Evolutionary conservation across 31 red algal species (phyloP).

Genomic region (Pterothamnion heteromorphum): DNA sequence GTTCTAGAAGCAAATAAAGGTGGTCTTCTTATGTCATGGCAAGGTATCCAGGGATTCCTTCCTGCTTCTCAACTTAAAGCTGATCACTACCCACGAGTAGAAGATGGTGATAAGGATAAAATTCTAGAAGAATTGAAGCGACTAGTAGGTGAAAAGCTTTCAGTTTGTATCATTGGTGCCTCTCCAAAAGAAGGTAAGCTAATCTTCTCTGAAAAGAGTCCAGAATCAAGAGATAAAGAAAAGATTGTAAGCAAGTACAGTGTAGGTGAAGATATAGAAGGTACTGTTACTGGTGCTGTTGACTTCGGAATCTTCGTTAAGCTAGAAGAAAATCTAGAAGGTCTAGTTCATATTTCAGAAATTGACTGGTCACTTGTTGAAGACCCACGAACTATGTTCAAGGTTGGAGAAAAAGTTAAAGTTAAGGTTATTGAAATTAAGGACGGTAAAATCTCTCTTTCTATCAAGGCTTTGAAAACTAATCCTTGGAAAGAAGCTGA

Average conservation of each 20-base stretch:
- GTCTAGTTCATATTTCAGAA: conserved; percentile 4
- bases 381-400: not conserved
- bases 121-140: not conserved
- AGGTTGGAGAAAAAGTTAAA: not conserved
- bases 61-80: not conserved
- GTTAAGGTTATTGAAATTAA: not conserved
- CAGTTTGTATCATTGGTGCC: not conserved
- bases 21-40: not conserved
- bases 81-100: not conserved
- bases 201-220: not conserved
- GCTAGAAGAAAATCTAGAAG: not conserved
- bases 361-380: not conserved
- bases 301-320: not conserved
- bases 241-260: not conserved
- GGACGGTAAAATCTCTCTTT: not conserved
- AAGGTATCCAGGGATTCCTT: not conserved
- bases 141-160: not conserved
- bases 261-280: not conserved
- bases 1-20: not conserved
- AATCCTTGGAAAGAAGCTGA: not conserved
- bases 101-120: not conserved
- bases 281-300: not conserved
- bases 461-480: not conserved
- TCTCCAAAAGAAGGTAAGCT: not conserved
- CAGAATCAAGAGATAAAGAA: not conserved